A percentile compares a stretch with the other conserved stretches of the same genome.
Evolutionary conservation across 2,329 filamentous ascomycete genomes (phyloP).

Genomic region (Rosellinia necatrix): DNA sequence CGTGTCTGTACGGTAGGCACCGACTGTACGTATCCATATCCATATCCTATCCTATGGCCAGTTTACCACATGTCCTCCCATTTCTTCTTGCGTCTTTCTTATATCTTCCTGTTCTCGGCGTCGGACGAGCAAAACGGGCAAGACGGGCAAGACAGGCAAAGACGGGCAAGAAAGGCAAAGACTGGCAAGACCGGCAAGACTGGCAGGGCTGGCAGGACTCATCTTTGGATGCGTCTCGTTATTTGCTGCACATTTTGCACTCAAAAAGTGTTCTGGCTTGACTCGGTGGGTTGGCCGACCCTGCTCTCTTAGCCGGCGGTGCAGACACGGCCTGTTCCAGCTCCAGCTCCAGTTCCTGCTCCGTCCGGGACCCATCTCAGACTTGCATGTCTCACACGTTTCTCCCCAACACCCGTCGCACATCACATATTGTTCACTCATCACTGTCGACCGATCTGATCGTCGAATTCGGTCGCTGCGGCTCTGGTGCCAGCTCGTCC

Average conservation of each 20-base stretch:
- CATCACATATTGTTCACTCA: background rate
- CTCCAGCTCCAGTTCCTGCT: too few species aligned
- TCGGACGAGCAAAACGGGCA: background rate
- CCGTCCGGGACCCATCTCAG: constrained; percentile 14
- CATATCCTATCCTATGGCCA: too few species aligned
- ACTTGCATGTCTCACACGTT: constrained; percentile 23
- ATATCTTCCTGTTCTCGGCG: constrained; percentile 3
- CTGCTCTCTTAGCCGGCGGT: constrained; percentile 1
- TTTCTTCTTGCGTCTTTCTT: constrained; percentile 22
- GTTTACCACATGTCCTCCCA: constrained; percentile 9
- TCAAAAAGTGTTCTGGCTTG: constrained; percentile 1
- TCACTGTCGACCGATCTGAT: constrained; percentile 24
- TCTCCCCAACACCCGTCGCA: constrained; percentile 14
- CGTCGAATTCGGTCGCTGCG: constrained; percentile 38
- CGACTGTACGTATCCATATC: constrained; percentile 5
- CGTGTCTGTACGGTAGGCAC: constrained; percentile 13
- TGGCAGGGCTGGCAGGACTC: too few species aligned
- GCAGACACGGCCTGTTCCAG: constrained; percentile 8
- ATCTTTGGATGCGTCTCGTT: too few species aligned
- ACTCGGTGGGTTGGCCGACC: constrained; percentile 8
- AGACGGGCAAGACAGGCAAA: too few species aligned
- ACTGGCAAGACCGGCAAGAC: too few species aligned
- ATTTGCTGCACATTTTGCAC: background rate
- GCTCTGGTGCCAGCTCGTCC: constrained; percentile 49
- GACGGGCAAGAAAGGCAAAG: too few species aligned